phyloP scores from a whole-genome alignment of 495 filamentous ascomycete species.

The Trichoderma erinaceum region DNA sequence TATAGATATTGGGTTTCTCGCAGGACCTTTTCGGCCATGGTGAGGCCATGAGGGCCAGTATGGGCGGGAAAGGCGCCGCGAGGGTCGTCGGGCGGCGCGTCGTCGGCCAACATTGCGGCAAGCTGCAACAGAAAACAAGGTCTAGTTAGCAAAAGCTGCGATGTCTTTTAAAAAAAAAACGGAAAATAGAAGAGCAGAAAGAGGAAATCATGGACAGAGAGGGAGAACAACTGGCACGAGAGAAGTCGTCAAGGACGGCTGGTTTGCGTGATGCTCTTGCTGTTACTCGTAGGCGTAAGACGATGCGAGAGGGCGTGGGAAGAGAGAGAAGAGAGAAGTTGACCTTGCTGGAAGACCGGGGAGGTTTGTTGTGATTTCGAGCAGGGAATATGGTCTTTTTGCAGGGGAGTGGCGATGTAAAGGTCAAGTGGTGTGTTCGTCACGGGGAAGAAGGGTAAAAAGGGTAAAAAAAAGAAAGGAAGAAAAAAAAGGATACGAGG shows the following conservation, averaged over 20 bases:
- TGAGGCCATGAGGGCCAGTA: background rate
- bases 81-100: conserved; percentile 10
- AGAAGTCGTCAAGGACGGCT: background rate
- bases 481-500: conserved; percentile 7
- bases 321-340: too few species aligned
- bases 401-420: background rate
- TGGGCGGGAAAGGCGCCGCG: background rate
- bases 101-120: conserved; percentile 9
- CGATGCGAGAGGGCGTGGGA: too few species aligned
- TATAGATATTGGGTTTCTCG: conserved; percentile 37
- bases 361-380: background rate
- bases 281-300: too few species aligned
- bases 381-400: background rate
- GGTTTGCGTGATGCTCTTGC: too few species aligned
- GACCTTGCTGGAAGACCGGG: background rate
- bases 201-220: background rate
- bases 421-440: conserved; percentile 4
- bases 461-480: background rate
- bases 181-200: background rate
- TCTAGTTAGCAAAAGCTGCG: background rate
- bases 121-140: background rate
- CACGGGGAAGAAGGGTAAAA: background rate
- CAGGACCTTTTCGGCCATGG: conserved; percentile 21
- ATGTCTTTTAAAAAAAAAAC: background rate
- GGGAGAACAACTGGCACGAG: background rate